phyloP scores from a whole-genome alignment of 164 flowering plant species.

The Protea cynaroides region DNA sequence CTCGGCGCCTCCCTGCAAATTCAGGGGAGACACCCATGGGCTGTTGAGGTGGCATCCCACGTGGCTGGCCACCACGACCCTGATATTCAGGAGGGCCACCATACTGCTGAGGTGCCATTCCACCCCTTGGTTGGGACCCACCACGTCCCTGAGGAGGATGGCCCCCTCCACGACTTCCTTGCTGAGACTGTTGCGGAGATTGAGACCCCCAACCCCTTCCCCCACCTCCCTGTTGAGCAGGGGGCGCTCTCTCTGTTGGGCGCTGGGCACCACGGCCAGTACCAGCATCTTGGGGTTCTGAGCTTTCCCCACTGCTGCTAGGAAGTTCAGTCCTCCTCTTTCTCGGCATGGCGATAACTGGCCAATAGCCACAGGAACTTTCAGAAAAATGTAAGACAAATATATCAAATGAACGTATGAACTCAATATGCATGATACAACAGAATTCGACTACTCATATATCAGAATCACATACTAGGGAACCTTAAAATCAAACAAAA shows the following conservation, averaged over 20 bases:
- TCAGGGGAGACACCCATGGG: slow-evolving; percentile 5
- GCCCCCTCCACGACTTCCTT: slow-evolving; percentile 26
- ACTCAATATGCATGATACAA: no score
- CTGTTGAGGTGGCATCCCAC: slow-evolving; percentile 22
- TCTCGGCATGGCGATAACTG: slow-evolving; percentile 43
- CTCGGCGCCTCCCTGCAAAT: slow-evolving; percentile 28
- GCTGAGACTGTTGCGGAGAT: slow-evolving; percentile 26
- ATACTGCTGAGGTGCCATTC: slow-evolving; percentile 14
- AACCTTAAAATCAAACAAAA: no score
- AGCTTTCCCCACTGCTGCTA: slow-evolving; percentile 42
- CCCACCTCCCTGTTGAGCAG: slow-evolving; percentile 10
- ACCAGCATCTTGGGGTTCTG: slow-evolving; percentile 44
- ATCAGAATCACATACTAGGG: no score
- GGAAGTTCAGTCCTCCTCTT: slow-evolving; percentile 57
- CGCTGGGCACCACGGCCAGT: slow-evolving; percentile 52
- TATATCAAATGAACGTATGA: no score
- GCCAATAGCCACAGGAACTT: not conserved
- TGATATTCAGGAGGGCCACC: slow-evolving; percentile 15
- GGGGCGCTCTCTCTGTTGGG: slow-evolving; percentile 20
- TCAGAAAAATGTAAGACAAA: not conserved
- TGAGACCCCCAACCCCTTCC: slow-evolving; percentile 41
- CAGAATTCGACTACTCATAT: no score
- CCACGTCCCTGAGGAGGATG: slow-evolving; percentile 12
- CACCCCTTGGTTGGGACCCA: slow-evolving; percentile 17
- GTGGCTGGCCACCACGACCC: slow-evolving; percentile 20